A percentile compares a stretch with the other conserved stretches of the same genome.
These are phyloP conservation scores for Colletotrichum shisoi DNA, from an alignment of 2,329 filamentous ascomycete species.

Conservation along the genomic window DNA sequence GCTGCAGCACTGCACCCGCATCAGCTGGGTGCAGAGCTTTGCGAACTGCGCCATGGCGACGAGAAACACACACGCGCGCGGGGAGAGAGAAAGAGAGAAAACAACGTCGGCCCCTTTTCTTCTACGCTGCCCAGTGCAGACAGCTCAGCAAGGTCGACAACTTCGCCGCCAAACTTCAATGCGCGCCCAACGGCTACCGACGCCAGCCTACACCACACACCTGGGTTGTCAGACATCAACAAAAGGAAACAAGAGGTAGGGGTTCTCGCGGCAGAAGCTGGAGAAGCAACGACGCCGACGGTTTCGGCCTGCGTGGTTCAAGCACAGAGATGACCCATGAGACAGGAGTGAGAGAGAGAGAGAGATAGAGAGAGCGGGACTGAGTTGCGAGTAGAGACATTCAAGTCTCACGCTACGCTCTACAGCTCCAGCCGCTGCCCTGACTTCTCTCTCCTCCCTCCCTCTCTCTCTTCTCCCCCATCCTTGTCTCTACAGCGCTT, in stretches of 20 bases:
- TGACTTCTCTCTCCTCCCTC: background rate
- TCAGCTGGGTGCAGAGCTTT: conserved; percentile 10
- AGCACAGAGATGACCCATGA: conserved; percentile 3
- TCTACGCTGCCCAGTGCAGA: background rate
- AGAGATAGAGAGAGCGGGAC: too few relatives aligned
- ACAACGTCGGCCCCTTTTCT: background rate
- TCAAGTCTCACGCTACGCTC: conserved; percentile 24
- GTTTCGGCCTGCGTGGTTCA: conserved; percentile 25
- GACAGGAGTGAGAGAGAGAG: background rate
- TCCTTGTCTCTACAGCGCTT: conserved; percentile 30
- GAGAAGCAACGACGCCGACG: conserved; percentile 25
- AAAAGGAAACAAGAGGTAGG: conserved; percentile 16
- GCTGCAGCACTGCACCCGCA: conserved; percentile 2
- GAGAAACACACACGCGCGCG: conserved; percentile 15
- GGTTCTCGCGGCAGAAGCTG: conserved; percentile 14
- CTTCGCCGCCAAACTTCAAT: conserved; percentile 3
- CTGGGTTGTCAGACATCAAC: background rate
- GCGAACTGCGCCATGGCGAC: conserved; percentile 21
- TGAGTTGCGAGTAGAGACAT: conserved; percentile 34
- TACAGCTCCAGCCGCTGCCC: conserved; percentile 22
- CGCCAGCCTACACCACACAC: conserved; percentile 4
- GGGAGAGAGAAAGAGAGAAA: background rate
- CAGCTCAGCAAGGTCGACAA: background rate
- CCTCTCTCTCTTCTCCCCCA: background rate
- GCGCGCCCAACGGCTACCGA: conserved; percentile 29